Conservation (phyloP, 108 stramenopile species). For the Stephanodiscus triporus region DNA sequence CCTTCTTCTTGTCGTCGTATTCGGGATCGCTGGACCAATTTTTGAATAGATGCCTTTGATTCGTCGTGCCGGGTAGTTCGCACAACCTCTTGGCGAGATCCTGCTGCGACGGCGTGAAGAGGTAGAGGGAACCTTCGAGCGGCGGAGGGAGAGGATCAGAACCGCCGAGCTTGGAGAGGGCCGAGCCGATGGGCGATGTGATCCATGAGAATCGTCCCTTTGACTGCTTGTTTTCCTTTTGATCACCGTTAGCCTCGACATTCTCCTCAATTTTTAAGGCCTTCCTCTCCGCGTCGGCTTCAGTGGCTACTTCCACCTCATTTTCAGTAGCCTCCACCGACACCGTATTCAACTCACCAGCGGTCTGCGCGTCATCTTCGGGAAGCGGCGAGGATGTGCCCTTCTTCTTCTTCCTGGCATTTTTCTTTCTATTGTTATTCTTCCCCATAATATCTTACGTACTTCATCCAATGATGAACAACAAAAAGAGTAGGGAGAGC, state of each 20-base stretch:
- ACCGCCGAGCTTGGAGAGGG: constrained; percentile 2
- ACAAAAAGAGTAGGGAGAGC: no score
- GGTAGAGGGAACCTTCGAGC: constrained; percentile 29
- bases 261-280: not conserved
- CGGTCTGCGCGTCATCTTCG: constrained; percentile 2
- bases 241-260: constrained; percentile 3
- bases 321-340: constrained; percentile 13
- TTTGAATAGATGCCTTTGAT: constrained; percentile 67
- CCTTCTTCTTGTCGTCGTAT: constrained; percentile 32
- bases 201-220: not conserved
- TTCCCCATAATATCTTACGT: constrained; percentile 9
- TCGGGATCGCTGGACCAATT: constrained; percentile 35
- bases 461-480: not conserved
- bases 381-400: not conserved
- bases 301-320: constrained; percentile 9
- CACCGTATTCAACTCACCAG: constrained; percentile 5
- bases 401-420: constrained; percentile 8
- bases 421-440: constrained; percentile 13
- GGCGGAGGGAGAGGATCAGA: constrained; percentile 20
- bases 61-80: constrained; percentile 36
- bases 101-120: constrained; percentile 47
- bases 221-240: not conserved
- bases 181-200: not conserved
- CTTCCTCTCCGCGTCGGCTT: not conserved
- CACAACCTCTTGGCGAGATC: constrained; percentile 50